Percentiles rank a stretch among this genome's conserved stretches.
Evolutionary conservation across 1,139 yeast species (phyloP).

Genomic region (Yamadazyma jaroonii): DNA sequence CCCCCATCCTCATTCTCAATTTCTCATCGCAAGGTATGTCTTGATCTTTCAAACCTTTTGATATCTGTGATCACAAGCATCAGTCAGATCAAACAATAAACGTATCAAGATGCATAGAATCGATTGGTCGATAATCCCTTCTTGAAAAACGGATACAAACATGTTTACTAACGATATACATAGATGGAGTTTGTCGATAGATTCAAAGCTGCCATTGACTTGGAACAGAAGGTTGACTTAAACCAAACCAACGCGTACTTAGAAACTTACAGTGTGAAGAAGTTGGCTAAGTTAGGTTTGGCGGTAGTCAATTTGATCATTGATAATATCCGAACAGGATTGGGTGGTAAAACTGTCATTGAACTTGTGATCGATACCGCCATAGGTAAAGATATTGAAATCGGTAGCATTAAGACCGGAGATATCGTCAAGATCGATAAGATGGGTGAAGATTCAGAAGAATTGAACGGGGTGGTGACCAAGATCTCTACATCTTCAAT

Average conservation of each 20-base stretch:
- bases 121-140: constrained; percentile 5
- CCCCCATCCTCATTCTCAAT: not conserved
- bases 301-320: constrained; percentile 69
- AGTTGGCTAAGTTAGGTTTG: constrained; percentile 64
- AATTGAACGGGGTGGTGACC: constrained; percentile 59
- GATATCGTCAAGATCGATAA: constrained; percentile 64
- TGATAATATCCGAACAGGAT: constrained; percentile 65
- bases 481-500: constrained; percentile 46
- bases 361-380: constrained; percentile 68
- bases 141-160: constrained; percentile 33
- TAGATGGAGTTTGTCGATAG: constrained; percentile 29
- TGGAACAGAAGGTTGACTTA: constrained; percentile 61
- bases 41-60: constrained; percentile 5
- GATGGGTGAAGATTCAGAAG: constrained; percentile 27
- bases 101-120: constrained; percentile 16
- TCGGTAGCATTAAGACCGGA: constrained; percentile 68
- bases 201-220: constrained; percentile 51
- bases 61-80: constrained; percentile 10
- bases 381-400: constrained; percentile 40
- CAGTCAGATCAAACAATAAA: constrained; percentile 11
- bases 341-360: constrained; percentile 72
- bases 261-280: constrained; percentile 56
- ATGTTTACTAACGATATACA: constrained; percentile 12
- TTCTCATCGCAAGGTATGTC: constrained; percentile 5
- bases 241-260: constrained; percentile 51